A percentile compares a stretch with the other conserved stretches of the same genome.
phyloP scores from a whole-genome alignment of 2,329 filamentous ascomycete genomes.

The Nigrospora osmanthi region DNA sequence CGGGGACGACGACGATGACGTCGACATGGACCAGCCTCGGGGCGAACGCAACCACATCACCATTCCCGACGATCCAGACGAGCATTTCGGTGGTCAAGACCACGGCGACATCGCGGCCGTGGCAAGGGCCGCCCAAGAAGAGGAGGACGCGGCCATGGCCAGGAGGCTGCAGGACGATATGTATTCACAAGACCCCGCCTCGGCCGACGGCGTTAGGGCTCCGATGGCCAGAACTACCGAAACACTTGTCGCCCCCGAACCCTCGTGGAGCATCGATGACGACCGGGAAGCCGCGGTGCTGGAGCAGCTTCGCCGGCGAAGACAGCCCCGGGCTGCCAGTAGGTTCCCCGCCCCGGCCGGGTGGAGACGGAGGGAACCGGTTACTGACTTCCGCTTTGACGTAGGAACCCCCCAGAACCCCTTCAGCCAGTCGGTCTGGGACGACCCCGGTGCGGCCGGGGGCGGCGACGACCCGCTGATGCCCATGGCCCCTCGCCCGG shows the following conservation, averaged over 20 bases:
- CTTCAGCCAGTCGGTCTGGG: constrained; percentile 23
- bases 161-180: constrained; percentile 86
- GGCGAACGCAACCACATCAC: constrained; percentile 22
- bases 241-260: constrained; percentile 70
- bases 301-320: constrained; percentile 52
- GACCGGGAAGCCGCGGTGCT: constrained; percentile 54
- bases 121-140: constrained; percentile 49
- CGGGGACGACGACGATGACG: constrained; percentile 48
- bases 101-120: constrained; percentile 32
- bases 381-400: too few species aligned
- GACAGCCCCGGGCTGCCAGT: constrained; percentile 19
- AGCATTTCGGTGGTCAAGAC: constrained; percentile 3
- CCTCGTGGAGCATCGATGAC: constrained; percentile 41
- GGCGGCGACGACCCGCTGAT: constrained; percentile 28
- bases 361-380: too few species aligned
- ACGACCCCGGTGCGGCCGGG: constrained; percentile 22
- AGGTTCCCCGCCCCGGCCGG: not conserved
- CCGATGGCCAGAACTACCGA: constrained; percentile 89
- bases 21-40: constrained; percentile 29
- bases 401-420: constrained; percentile 14
- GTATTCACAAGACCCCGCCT: constrained; percentile 46
- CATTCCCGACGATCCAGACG: constrained; percentile 26
- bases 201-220: constrained; percentile 57
- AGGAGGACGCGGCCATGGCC: constrained; percentile 92
- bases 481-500: constrained; percentile 16